phyloP scores from a whole-genome alignment of 768 basidiomycete genomes.

The Rhodotorula kratochvilovae region DNA sequence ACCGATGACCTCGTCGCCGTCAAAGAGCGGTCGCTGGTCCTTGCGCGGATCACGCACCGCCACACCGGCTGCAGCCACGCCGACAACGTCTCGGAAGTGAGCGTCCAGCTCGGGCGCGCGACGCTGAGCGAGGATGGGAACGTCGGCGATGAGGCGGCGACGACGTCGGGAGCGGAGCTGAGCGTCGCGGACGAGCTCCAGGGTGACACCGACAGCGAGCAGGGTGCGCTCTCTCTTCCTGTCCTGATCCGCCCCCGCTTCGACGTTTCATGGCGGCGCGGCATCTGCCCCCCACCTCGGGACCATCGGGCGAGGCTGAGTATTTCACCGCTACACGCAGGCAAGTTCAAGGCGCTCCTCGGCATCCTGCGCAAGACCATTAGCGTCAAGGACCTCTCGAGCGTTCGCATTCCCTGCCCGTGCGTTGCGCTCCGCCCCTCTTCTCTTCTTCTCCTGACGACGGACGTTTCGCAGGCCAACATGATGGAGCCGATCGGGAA shows the following conservation, averaged over 20 bases:
- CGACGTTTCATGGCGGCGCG: too few relatives aligned
- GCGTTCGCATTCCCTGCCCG: constrained; percentile 38
- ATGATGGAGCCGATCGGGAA: constrained; percentile 38
- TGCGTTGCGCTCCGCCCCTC: background rate
- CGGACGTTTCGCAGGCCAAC: background rate
- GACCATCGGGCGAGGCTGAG: background rate
- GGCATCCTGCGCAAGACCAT: constrained; percentile 40
- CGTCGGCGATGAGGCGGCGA: background rate
- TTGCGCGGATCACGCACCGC: background rate
- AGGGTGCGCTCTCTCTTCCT: background rate
- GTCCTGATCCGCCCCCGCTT: background rate
- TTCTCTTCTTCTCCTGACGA: background rate
- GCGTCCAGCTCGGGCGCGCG: background rate
- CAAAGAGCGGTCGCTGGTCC: background rate
- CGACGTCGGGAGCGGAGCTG: background rate
- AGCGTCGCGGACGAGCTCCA: background rate
- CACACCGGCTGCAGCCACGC: background rate
- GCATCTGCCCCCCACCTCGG: background rate
- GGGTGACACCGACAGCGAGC: constrained; percentile 4
- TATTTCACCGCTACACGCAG: background rate
- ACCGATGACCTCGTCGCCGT: background rate
- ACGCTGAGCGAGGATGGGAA: background rate
- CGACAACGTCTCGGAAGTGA: background rate
- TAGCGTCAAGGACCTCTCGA: constrained; percentile 41
- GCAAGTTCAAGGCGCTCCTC: constrained; percentile 22